Evolutionary conservation across 371 early-diverging fungal genomes (phyloP).

Genomic region (Syncephalastrum contaminatum): DNA sequence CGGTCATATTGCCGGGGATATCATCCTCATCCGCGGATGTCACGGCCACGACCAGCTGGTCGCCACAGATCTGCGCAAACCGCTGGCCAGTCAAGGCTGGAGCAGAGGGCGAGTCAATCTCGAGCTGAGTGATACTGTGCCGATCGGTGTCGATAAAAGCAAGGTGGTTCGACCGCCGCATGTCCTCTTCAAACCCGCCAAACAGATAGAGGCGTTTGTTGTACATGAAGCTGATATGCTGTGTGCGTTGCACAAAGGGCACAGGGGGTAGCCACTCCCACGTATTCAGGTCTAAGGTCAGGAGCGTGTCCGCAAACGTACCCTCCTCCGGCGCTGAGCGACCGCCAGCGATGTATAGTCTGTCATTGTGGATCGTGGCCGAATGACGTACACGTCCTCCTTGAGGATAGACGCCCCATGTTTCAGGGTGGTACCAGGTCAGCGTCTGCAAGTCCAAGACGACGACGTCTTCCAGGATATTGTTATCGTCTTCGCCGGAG

Average conservation of each 20-base stretch:
- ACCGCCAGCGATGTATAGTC: constrained; percentile 68
- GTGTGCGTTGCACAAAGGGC: constrained; percentile 56
- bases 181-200: constrained; percentile 64
- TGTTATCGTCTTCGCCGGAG: constrained; percentile 57
- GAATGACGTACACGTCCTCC: constrained; percentile 63
- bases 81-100: constrained; percentile 66
- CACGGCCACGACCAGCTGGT: constrained; percentile 60
- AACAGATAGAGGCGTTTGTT: constrained; percentile 60
- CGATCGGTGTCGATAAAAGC: constrained; percentile 57
- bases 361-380: constrained; percentile 64
- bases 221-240: constrained; percentile 61
- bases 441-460: constrained; percentile 57
- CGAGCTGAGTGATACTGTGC: constrained; percentile 47
- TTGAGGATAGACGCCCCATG: constrained; percentile 47
- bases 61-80: constrained; percentile 66
- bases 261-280: constrained; percentile 66
- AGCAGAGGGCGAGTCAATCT: constrained; percentile 50
- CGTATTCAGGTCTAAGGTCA: constrained; percentile 58
- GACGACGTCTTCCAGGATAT: constrained; percentile 60
- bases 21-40: constrained; percentile 32
- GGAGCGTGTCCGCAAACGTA: constrained; percentile 50
- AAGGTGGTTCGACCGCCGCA: constrained; percentile 61
- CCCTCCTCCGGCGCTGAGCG: constrained; percentile 27
- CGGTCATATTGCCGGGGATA: constrained; percentile 9
- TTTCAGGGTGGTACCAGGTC: constrained; percentile 66